Evolutionary conservation across 805 yeast species (phyloP), one percentile per base, ranked within the genome.

Genomic region (Metschnikowia cubensis): DNA sequence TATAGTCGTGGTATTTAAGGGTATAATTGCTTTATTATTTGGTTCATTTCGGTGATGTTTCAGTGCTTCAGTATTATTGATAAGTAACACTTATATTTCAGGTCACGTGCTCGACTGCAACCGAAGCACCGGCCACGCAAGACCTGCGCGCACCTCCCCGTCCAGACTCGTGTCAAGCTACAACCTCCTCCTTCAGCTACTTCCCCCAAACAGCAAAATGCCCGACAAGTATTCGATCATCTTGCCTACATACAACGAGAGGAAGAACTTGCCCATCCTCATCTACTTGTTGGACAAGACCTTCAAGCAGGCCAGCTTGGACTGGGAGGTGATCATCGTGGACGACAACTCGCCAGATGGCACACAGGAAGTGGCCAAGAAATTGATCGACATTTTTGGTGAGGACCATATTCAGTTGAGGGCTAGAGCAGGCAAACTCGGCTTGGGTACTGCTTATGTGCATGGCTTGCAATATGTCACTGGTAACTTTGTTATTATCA

Each of bases 261-360:
- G 79, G 63, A 79, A 77, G 56, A 71, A 70, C 64, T 62, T 74
- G 53, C 92, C 92, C 17, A 84, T 85, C 56, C 79, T 85, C 51
- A 74, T 83, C 17, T 85, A 86, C 72, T 75, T 85, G 49, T 70
- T 85, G 54, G 85, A 86, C 55, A 81, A 83, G 66, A 84, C 86
- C 15, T 85, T 85, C 73, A 70, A 72, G 44, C 79, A 74, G 53
- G 66, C 76, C 64, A 73, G 77, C 33, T 65, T 85, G 49, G 75
- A 82, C 64, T 85, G 92, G 92, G 92, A 85, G 65, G 80, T 86
- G 18, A 70, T 85, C 50, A 84, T 85, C 63, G 91, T 85, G 43
- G 92, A 85, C 61, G 92, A 85, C 63, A 81, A 78, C 55, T 85
- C 91, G 10, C 92, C 92, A 40, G 92, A 85, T 65, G 92, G 92